Evolutionary conservation across 192 early-diverging fungal genomes (phyloP), one percentile per base, ranked within the genome.

Genomic region (Coemansia sp.): DNA sequence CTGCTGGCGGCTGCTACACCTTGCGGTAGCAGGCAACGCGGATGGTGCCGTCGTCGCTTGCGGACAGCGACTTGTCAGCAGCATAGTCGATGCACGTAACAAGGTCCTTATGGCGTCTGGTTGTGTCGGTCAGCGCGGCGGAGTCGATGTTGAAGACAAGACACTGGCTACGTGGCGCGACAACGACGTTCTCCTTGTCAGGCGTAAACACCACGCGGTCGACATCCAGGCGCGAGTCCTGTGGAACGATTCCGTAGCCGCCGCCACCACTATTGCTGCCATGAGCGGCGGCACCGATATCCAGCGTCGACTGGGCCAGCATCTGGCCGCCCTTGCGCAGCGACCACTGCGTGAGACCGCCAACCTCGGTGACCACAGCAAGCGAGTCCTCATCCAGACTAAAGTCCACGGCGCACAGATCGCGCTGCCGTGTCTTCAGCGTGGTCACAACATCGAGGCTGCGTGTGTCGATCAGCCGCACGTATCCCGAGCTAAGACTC

Each of bases 141-240:
- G 80, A 83, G 60, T 83, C 80, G 54, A 83, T 54, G 32, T 77
- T 83, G 56, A 83, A 83, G 61, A 83, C 71, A 7, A 83, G 72
- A 44, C 80, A 83, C 63, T 77, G 71, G 42, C 77, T 67, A 5
- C 57, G 53, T 0, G 80, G 80, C 41, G 80, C 80, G 19, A 77
- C 75, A 59, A 77, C 62, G 16, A 83, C 53, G 65, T 45, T 74
- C 37, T 83, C 75, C 26, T 75, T 56, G 56, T 83, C 75, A 5
- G 80, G 75, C 60, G 80, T 83, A 40, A 83, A 83, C 43, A 65
- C 71, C 5, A 82, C 72, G 9, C 80, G 71, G 49, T 77, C 75
- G 12, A 56, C 54, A 52, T 76, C 71, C 57, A 82, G 52, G 11
- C 75, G 80, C 58, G 69, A 74, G 49, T 83, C 75, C 37, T 61